Evolutionary conservation across 2,329 filamentous ascomycete genomes (phyloP), one percentile per base, ranked within the genome.

Genomic region (Talaromyces pinophilus): DNA sequence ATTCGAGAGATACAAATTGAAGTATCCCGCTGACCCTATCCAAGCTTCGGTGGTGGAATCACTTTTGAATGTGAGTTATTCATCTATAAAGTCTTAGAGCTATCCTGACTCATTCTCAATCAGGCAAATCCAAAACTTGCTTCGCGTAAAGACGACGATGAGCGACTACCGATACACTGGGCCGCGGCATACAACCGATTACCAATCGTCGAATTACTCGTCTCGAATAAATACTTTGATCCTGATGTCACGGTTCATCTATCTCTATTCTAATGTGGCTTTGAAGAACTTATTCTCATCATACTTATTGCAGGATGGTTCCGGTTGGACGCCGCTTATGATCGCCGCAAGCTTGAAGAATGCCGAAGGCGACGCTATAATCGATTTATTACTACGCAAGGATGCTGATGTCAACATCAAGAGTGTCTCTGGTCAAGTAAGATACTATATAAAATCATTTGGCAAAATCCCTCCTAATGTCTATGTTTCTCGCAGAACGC

Each of bases 131-230:
- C 91, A 2, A 93, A 91, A 73, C 86, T 96, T 46, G 89, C 92
- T 30, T 84, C 82, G 66, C 87, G 88, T 73, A 83, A 82, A 73
- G 95, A 99, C 74, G 90, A 92, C 59, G 95, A 99, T 77, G 92
- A 92, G 17, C 91, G 95, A 54, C 86, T 97, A 44, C 90, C 95
- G 2, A 88, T 98, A 66, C 95, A 99, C 83, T 99, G 95, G 95
- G 94, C 95, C 0, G 87, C 88, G 1, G 95, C 93, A 25, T 90
- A 91, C 78, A 96, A 95, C 76, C 89, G 88, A 71, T 80, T 90
- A 6, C 86, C 89, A 28, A 92, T 97, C 67, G 88, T 92, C 19
- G 83, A 90, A 60, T 76, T 94, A 22, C 83, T 98, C 3, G 85
- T 90, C 1, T 85, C 91, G 65, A 83, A 84, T 68, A 89, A 89